These are phyloP conservation scores for Exophiala xenobiotica DNA, from an alignment of 2,329 filamentous ascomycete genomes.

Conservation along the genomic window DNA sequence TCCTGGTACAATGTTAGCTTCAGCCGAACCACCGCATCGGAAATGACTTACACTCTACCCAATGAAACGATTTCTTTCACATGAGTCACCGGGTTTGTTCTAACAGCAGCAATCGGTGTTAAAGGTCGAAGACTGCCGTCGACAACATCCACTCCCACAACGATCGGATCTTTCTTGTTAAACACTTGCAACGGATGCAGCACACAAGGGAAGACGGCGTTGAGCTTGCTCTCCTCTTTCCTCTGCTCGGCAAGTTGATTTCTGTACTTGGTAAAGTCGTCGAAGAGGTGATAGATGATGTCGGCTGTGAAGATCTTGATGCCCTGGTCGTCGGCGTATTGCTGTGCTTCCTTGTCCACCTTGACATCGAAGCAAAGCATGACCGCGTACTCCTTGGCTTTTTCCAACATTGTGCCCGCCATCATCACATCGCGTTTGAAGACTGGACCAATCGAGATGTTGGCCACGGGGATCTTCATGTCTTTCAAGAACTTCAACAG, in stretches of 20 bases:
- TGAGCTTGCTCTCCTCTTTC: conserved; percentile 93
- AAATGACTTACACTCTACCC: conserved; percentile 78
- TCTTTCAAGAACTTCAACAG: conserved; percentile 92
- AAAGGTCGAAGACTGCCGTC: conserved; percentile 83
- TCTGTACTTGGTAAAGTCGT: conserved; percentile 95
- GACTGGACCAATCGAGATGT: conserved; percentile 95
- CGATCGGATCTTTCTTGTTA: conserved; percentile 96
- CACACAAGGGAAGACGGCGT: conserved; percentile 96
- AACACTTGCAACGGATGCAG: conserved; percentile 88
- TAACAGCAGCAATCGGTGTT: conserved; percentile 86
- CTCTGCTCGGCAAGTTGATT: conserved; percentile 79
- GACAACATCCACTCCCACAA: conserved; percentile 91
- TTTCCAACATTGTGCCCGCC: conserved; percentile 92
- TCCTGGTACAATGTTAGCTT: conserved; percentile 54
- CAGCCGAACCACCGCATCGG: not conserved
- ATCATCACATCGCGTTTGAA: conserved; percentile 98
- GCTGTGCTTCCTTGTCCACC: conserved; percentile 91
- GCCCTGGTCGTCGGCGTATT: conserved; percentile 87
- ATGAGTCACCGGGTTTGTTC: conserved; percentile 73
- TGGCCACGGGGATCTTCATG: conserved; percentile 95
- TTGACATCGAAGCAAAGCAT: conserved; percentile 99
- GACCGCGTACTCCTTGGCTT: conserved; percentile 90
- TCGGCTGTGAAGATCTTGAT: conserved; percentile 98
- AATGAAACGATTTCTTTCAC: conserved; percentile 80
- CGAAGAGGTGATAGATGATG: conserved; percentile 98